Conservation (phyloP, 192 early-diverging fungal species). For the Rhizophagus prolifer region DNA sequence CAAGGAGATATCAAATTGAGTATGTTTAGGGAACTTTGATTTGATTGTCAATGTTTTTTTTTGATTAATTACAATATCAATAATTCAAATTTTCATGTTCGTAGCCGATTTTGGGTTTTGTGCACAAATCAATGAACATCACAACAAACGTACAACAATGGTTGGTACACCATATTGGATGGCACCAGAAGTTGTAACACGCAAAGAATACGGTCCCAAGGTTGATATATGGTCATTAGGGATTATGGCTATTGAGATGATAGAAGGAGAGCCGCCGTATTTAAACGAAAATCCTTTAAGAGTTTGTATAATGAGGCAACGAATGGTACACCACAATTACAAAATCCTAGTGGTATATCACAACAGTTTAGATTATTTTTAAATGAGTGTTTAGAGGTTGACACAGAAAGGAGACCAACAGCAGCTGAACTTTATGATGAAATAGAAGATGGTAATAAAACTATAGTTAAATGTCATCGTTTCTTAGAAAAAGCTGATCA, state of each 20-base stretch:
- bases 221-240: slow-evolving; percentile 98
- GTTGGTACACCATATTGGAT: slow-evolving; percentile 95
- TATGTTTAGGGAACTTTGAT: slow-evolving; percentile 34
- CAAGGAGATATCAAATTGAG: slow-evolving; percentile 72
- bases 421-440: slow-evolving; percentile 70
- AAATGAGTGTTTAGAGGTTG: slow-evolving; percentile 75
- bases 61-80: background rate
- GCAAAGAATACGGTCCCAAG: slow-evolving; percentile 88
- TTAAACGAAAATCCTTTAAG: slow-evolving; percentile 90
- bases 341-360: slow-evolving; percentile 81
- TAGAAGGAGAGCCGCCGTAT: slow-evolving; percentile 97
- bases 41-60: slow-evolving; percentile 4
- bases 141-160: slow-evolving; percentile 75
- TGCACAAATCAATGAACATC: slow-evolving; percentile 69
- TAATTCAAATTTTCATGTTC: background rate
- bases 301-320: slow-evolving; percentile 60
- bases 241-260: slow-evolving; percentile 97
- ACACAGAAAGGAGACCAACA: slow-evolving; percentile 75
- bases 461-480: slow-evolving; percentile 53
- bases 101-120: slow-evolving; percentile 87
- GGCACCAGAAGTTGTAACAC: slow-evolving; percentile 95
- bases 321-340: slow-evolving; percentile 88
- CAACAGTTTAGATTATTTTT: slow-evolving; percentile 85
- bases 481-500: slow-evolving; percentile 85
- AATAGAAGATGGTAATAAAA: background rate